phyloP scores from a whole-genome alignment of 2,329 filamentous ascomycete genomes.

The Phyllosticta paracitricarpa region DNA sequence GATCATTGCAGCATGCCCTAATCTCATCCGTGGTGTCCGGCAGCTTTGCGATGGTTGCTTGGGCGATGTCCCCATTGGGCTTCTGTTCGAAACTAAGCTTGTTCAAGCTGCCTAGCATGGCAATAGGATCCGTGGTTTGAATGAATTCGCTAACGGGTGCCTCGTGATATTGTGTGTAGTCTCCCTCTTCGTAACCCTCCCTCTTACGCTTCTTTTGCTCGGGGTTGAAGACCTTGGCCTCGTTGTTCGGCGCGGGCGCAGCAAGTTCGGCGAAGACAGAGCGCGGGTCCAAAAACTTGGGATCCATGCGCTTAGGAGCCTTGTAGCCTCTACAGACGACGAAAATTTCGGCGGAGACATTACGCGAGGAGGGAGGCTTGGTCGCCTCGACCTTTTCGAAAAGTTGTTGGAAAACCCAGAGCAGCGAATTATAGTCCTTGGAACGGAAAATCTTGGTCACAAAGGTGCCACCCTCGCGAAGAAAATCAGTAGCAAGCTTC shows the following conservation, averaged over 20 bases:
- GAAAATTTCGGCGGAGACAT: constrained; percentile 97
- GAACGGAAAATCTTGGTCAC: constrained; percentile 97
- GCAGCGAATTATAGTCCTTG: constrained; percentile 89
- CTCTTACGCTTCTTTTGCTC: constrained; percentile 96
- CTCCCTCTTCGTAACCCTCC: constrained; percentile 94
- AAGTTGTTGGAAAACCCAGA: constrained; percentile 97
- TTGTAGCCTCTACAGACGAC: constrained; percentile 94
- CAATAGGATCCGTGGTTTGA: constrained; percentile 84
- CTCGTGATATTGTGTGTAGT: constrained; percentile 88
- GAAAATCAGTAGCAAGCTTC: constrained; percentile 89
- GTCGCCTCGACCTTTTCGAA: constrained; percentile 94
- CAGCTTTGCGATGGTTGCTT: constrained; percentile 75
- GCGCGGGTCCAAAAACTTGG: constrained; percentile 79
- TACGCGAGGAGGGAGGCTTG: constrained; percentile 89
- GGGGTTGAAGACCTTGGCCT: constrained; percentile 96
- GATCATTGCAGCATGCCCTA: constrained; percentile 63
- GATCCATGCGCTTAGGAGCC: constrained; percentile 86
- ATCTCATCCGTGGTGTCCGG: constrained; percentile 82
- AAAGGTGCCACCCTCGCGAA: constrained; percentile 81
- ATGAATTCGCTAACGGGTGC: constrained; percentile 85
- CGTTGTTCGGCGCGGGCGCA: constrained; percentile 80
- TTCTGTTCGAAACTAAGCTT: constrained; percentile 72
- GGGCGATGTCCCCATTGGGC: constrained; percentile 67
- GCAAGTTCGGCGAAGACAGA: constrained; percentile 89
- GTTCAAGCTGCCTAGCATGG: constrained; percentile 79